Percentiles rank a stretch among this genome's conserved stretches.
Evolutionary conservation across 306 rosid species (phyloP).

Genomic region (Styphnolobium japonicum): DNA sequence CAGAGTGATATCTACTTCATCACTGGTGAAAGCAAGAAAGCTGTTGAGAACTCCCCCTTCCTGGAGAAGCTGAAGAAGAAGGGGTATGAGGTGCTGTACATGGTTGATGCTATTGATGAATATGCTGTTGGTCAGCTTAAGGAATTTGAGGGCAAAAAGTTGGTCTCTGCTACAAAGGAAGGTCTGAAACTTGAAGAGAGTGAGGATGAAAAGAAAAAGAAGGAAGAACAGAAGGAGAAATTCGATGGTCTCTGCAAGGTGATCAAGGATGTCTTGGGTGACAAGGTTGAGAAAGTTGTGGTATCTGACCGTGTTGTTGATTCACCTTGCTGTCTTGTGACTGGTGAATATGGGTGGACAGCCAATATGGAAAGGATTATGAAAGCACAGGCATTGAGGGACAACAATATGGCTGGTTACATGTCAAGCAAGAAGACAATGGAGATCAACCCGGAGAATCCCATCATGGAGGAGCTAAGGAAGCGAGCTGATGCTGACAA

Average conservation of each 20-base stretch:
- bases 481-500: conserved; percentile 80
- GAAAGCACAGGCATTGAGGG: conserved; percentile 95
- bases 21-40: conserved; percentile 91
- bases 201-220: conserved; percentile 71
- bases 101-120: conserved; percentile 96
- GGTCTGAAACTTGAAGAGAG: conserved; percentile 84
- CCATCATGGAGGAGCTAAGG: conserved; percentile 94
- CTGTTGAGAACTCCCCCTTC: conserved; percentile 94
- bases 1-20: conserved; percentile 84
- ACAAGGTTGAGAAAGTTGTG: conserved; percentile 83
- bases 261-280: conserved; percentile 89
- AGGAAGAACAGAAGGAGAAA: conserved; percentile 68
- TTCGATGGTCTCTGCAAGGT: conserved; percentile 87
- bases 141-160: conserved; percentile 91
- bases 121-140: conserved; percentile 89
- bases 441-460: conserved; percentile 94
- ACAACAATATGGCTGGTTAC: conserved; percentile 90
- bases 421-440: conserved; percentile 96
- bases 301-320: conserved; percentile 92
- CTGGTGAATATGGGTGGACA: conserved; percentile 95
- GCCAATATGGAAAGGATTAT: conserved; percentile 97
- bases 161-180: conserved; percentile 92
- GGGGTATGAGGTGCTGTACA: conserved; percentile 76
- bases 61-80: conserved; percentile 88
- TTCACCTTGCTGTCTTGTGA: conserved; percentile 92